Percentiles rank a stretch among this genome's conserved stretches.
Evolutionary conservation across 352 stramenopile species (phyloP).

Genomic region (Phytophthora hybrid): DNA sequence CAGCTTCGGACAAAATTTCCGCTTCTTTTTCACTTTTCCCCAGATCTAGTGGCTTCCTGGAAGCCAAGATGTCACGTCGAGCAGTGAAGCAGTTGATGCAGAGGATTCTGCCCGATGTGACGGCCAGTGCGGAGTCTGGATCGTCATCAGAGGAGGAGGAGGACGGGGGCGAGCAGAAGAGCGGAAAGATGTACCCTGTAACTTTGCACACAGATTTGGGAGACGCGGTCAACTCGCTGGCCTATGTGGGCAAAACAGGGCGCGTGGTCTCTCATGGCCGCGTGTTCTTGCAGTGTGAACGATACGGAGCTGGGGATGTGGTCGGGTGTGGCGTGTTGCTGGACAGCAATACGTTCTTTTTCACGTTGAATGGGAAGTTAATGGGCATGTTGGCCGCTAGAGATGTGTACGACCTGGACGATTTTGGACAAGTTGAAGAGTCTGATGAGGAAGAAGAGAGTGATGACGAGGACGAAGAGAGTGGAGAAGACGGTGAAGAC

Average conservation of each 20-base stretch:
- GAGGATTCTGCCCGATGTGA: constrained; percentile 20
- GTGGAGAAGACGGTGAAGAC: constrained; percentile 27
- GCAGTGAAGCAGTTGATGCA: constrained; percentile 44
- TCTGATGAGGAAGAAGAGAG: constrained; percentile 22
- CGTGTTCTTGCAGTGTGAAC: constrained; percentile 57
- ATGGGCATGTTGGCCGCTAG: constrained; percentile 53
- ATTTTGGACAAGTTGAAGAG: constrained; percentile 37
- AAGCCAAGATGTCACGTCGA: constrained; percentile 23
- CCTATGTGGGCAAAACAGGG: constrained; percentile 66
- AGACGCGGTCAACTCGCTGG: constrained; percentile 47
- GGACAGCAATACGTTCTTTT: constrained; percentile 77
- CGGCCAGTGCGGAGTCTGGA: constrained; percentile 8
- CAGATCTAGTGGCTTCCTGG: constrained; percentile 12
- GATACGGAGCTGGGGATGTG: constrained; percentile 61
- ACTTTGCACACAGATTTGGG: constrained; percentile 55
- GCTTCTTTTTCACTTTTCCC: constrained; percentile 14
- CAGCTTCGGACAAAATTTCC: neutral
- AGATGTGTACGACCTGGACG: constrained; percentile 62
- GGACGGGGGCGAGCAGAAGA: constrained; percentile 5
- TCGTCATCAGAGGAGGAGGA: constrained; percentile 28
- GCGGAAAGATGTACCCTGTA: constrained; percentile 10
- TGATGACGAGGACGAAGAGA: constrained; percentile 27
- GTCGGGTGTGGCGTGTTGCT: constrained; percentile 68
- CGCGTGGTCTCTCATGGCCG: constrained; percentile 58
- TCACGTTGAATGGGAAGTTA: constrained; percentile 68